Evolutionary conservation across 495 filamentous ascomycete species (phyloP), one percentile per base, ranked within the genome.

Genomic region (Penicillium turbatum): DNA sequence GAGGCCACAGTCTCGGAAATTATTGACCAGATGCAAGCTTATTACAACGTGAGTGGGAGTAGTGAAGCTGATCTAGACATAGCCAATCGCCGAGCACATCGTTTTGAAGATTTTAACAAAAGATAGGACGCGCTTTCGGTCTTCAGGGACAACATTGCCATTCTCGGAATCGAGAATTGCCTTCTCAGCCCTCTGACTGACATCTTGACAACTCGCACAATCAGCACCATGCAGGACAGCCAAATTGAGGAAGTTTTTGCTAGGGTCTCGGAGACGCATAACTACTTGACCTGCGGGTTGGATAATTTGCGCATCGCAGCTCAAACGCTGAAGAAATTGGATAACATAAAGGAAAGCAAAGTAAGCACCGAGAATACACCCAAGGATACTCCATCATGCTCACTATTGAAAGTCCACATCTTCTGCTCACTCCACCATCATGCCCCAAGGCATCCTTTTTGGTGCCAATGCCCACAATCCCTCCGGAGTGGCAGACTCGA

Each of bases 101-200:
- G n/a, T 21, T 35, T 12, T 27, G 13, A 36, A 26, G 9, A 11
- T 48, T 12, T 32, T 53, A 15, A 40, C 27, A 6, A 37, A 8
- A 17, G 16, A 16, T 51, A 86, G 85, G 78, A 81, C 57, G 78
- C 84, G 0, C 61, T 84, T 47, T 74, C 79, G 54, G 76, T 72
- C 0, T 85, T 88, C 60, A 65, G 84, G n/a, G 82, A 88, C 34
- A 81, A 86, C 38, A 55, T 87, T 24, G 72, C 78, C 13, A 75
- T 74, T 5, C 70, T 84, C 35, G 84, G 77, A 3, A 78, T 85
- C 30, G 84, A 87, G 46, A 71, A 74, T 26, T 81, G 80, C 60
- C 72, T 87, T 35, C 65, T 87, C 7, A 8, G 4, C 2, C 67
- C 64, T 24, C 57, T 74, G 0, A 43, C 56, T 11, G 2, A 26